Evolutionary conservation across 116 monocot species (phyloP), one percentile per base, ranked within the genome.

Genomic region (Papilionanthe hybrid): DNA sequence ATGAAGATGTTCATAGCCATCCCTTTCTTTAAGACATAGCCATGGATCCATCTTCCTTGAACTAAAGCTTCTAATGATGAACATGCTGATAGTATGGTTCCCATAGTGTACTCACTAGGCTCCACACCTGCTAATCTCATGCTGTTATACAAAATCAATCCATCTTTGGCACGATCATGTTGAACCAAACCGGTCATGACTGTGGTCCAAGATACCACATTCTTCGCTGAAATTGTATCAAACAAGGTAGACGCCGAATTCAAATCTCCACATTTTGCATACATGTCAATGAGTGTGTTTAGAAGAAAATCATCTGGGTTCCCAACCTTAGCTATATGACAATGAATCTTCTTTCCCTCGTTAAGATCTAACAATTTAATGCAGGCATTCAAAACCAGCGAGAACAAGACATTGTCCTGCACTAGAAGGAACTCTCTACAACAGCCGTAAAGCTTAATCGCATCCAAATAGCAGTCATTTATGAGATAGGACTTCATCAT

Each of bases 21-120:
- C 12, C 84, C 87, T 66, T 49, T 13, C 75, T 89, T 93, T 13
- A 90, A 47, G 9, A 77, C 60, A 55, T 78, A 86, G 23, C 92
- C 85, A 80, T 94, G 94, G 55, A 89, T 75, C 86, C 87, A 87
- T 73, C 81, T 85, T 44, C 94, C 94, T 82, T 88, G 86, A n/a
- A 78, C 81, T 71, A 83, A 83, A 53, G 86, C 78, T 49, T 77
- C 83, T 13, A 84, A 22, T 63, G 60, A 78, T 9, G 89, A 76
- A 44, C 87, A 88, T 20, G 88, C 92, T 5, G 81, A 80, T 7
- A 92, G 82, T 50, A 92, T 80, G 72, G 82, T 89, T 18, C 49
- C 89, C 30, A 89, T 55, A 0, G 90, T 93, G 75, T 87, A 60
- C 41, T 83, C 83, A 30, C 76, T 93, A 27, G 88, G 87, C 72